Percentiles rank a stretch among this genome's conserved stretches.
Evolutionary conservation across 495 filamentous ascomycete genomes (phyloP).

Genomic region (Talaromyces trachyspermus): DNA sequence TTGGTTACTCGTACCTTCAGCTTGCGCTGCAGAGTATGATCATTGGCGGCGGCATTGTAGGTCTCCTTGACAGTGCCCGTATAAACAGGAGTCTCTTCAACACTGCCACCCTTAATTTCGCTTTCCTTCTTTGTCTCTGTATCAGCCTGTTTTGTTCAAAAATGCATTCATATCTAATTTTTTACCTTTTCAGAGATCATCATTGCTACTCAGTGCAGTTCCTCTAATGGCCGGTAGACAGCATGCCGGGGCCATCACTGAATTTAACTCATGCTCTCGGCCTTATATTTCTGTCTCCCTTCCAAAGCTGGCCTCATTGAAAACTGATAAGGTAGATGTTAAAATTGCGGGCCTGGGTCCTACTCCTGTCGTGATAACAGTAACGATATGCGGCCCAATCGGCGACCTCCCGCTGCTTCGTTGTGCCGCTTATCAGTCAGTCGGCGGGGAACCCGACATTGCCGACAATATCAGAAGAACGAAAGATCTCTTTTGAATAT

Average conservation of each 20-base stretch:
- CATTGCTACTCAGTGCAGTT: neutral
- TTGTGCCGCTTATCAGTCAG: neutral
- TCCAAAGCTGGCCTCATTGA: neutral
- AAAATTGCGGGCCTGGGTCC: neutral
- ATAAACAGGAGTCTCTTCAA: conserved; percentile 12
- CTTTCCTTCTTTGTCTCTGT: conserved; percentile 8
- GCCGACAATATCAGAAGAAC: conserved; percentile 11
- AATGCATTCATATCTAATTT: neutral
- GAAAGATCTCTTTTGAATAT: too few relatives aligned
- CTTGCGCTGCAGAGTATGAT: conserved; percentile 15
- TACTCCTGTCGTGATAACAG: conserved; percentile 2
- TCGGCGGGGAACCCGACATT: conserved; percentile 8
- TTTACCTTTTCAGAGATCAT: conserved; percentile 2
- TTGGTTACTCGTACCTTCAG: conserved; percentile 15
- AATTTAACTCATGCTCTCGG: neutral
- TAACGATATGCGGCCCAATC: conserved; percentile 9
- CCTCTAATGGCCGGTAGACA: neutral
- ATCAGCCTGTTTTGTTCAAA: neutral
- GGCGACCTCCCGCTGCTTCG: conserved; percentile 10
- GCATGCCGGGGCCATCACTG: neutral
- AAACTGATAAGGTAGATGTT: neutral
- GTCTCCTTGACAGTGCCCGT: conserved; percentile 7
- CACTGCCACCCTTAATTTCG: conserved; percentile 4
- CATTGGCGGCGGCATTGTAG: neutral
- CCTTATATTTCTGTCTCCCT: neutral